Evolutionary conservation across 208 protist species (phyloP).

Genomic region (Tritrichomonas foetus): DNA sequence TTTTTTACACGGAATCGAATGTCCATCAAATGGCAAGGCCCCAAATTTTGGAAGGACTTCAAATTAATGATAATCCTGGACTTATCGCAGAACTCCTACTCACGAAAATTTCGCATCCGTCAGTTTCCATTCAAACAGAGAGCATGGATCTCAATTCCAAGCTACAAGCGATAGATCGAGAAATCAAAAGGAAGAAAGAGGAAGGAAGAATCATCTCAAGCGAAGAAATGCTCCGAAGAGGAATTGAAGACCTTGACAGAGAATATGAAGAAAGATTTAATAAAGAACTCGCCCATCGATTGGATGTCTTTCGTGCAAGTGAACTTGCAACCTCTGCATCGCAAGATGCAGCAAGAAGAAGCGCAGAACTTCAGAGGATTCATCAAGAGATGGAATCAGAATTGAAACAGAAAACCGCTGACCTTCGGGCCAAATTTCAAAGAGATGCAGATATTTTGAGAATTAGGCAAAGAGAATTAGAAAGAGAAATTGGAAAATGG

Average conservation of each 20-base stretch:
- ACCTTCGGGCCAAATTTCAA: neutral
- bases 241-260: neutral
- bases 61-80: neutral
- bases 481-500: slow-evolving; percentile 29
- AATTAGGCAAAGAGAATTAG: neutral
- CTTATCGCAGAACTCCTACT: neutral
- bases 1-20: slow-evolving; percentile 28
- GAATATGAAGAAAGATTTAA: neutral
- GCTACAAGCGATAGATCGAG: neutral
- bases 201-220: neutral
- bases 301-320: neutral
- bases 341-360: neutral
- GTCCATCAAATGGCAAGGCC: neutral
- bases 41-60: neutral
- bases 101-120: neutral
- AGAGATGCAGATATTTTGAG: neutral
- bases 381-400: neutral
- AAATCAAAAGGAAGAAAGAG: neutral
- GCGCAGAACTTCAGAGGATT: neutral
- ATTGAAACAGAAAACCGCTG: neutral
- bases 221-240: neutral
- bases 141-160: neutral
- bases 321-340: neutral
- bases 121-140: neutral
- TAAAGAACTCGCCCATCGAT: neutral